phyloP scores from a whole-genome alignment of 768 basidiomycete species.

The Solioccasus polychromus region DNA sequence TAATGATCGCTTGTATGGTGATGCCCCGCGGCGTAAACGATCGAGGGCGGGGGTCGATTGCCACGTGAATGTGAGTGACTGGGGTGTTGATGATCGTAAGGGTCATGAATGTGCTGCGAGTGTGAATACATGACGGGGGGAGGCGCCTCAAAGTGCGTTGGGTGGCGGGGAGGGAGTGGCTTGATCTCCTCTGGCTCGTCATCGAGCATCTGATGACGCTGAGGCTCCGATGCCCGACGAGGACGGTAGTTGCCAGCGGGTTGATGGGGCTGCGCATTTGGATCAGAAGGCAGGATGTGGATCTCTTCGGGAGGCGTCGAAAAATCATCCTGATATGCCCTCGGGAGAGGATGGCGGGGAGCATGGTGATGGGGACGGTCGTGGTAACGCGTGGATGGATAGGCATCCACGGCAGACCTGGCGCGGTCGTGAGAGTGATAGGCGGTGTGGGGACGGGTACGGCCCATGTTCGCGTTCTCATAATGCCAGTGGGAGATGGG shows the following conservation, averaged over 20 bases:
- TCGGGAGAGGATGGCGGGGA: slow-evolving; percentile 20
- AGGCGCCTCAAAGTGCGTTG: slow-evolving; percentile 20
- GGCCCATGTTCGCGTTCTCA: slow-evolving; percentile 21
- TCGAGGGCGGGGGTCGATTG: slow-evolving; percentile 48
- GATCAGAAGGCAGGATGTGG: slow-evolving; percentile 53
- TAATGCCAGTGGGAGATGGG: slow-evolving; percentile 53
- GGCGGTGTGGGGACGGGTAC: slow-evolving; percentile 26
- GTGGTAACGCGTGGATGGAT: slow-evolving; percentile 32
- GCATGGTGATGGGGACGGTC: slow-evolving; percentile 15
- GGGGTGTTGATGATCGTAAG: slow-evolving; percentile 30
- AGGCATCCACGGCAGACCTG: slow-evolving; percentile 34
- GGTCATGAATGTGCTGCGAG: slow-evolving; percentile 39
- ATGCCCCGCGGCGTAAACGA: slow-evolving; percentile 53
- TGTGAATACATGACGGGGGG: slow-evolving; percentile 36
- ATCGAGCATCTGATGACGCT: slow-evolving; percentile 18
- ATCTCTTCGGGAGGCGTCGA: slow-evolving; percentile 55
- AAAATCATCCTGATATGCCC: slow-evolving; percentile 19
- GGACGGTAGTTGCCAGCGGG: slow-evolving; percentile 28
- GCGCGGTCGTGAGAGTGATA: slow-evolving; percentile 37
- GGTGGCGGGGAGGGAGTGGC: slow-evolving; percentile 32
- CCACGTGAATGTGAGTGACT: slow-evolving; percentile 37
- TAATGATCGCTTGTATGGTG: slow-evolving; percentile 49
- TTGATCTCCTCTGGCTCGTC: slow-evolving; percentile 33
- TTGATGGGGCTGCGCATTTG: slow-evolving; percentile 35
- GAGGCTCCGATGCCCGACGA: slow-evolving; percentile 29